Conservation (phyloP, 164 flowering plant genomes). For the Magnolia officinalis region DNA sequence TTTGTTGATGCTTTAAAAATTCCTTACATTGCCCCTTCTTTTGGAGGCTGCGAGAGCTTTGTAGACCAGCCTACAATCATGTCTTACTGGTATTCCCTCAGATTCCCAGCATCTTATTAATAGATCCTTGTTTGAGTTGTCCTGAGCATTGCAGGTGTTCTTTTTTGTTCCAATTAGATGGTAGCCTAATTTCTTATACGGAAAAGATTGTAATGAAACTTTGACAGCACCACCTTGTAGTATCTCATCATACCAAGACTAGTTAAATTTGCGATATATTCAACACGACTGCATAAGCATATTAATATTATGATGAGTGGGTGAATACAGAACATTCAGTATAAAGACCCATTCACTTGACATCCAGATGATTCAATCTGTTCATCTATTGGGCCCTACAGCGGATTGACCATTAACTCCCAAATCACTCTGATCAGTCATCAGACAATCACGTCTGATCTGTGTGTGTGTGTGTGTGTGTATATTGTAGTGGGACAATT, state of each 20-base stretch:
- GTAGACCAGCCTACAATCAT: slow-evolving; percentile 94
- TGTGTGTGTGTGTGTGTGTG: no score
- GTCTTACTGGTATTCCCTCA: slow-evolving; percentile 81
- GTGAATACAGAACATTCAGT: background rate
- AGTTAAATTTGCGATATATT: background rate
- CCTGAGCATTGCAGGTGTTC: background rate
- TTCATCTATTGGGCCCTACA: no score
- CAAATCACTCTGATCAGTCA: no score
- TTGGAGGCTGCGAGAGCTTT: slow-evolving; percentile 99
- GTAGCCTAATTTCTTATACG: background rate
- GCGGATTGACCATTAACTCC: no score
- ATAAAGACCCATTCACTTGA: background rate
- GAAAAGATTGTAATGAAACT: background rate
- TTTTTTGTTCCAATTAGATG: no score
- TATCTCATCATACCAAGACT: no score
- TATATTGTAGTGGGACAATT: no score
- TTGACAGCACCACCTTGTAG: background rate
- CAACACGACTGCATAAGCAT: background rate
- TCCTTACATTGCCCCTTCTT: slow-evolving; percentile 93
- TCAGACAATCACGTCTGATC: no score
- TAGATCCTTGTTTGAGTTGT: background rate
- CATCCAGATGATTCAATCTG: background rate
- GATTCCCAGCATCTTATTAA: background rate
- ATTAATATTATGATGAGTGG: no score
- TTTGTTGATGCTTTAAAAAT: slow-evolving; percentile 78